Percentiles rank a stretch among this genome's conserved stretches.
Conservation (phyloP, 2,329 filamentous ascomycete genomes). For the Stromatinia cepivora region DNA sequence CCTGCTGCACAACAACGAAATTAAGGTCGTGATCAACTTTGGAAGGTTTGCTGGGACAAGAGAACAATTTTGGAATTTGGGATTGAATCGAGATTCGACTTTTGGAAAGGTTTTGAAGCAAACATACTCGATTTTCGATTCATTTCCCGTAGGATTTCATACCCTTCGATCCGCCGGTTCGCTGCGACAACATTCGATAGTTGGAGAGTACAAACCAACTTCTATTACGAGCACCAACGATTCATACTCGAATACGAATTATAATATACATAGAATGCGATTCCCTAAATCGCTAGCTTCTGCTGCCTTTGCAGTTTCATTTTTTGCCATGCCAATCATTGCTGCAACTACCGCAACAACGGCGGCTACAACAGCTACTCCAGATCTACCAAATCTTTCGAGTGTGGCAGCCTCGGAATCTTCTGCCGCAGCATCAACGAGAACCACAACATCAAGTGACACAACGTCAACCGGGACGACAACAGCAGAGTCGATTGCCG, state of each 20-base stretch:
- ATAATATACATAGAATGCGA: constrained; percentile 30
- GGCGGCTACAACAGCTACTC: constrained; percentile 20
- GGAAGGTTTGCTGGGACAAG: constrained; percentile 1
- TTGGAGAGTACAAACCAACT: not conserved
- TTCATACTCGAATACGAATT: constrained; percentile 12
- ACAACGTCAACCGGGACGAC: constrained; percentile 15
- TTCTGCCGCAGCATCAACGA: constrained; percentile 26
- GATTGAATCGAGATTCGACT: not conserved
- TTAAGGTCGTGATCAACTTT: constrained; percentile 19
- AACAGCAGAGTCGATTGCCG: constrained; percentile 27
- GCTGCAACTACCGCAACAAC: constrained; percentile 26
- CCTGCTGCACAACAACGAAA: constrained; percentile 16
- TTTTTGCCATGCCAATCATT: constrained; percentile 28
- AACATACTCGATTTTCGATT: not conserved
- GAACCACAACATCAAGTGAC: constrained; percentile 21
- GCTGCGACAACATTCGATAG: constrained; percentile 15
- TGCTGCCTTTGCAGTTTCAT: constrained; percentile 28
- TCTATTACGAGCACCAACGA: constrained; percentile 27
- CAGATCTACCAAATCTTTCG: constrained; percentile 32
- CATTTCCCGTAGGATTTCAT: not conserved
- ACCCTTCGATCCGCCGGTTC: not conserved
- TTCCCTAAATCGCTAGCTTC: constrained; percentile 27
- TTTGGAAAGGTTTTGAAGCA: not conserved
- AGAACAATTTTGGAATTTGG: constrained; percentile 3
- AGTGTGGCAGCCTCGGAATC: constrained; percentile 33